A percentile compares a stretch with the other conserved stretches of the same genome.
phyloP scores from a whole-genome alignment of 73 alveolate genomes.

The Tetrahymena elliotti region DNA sequence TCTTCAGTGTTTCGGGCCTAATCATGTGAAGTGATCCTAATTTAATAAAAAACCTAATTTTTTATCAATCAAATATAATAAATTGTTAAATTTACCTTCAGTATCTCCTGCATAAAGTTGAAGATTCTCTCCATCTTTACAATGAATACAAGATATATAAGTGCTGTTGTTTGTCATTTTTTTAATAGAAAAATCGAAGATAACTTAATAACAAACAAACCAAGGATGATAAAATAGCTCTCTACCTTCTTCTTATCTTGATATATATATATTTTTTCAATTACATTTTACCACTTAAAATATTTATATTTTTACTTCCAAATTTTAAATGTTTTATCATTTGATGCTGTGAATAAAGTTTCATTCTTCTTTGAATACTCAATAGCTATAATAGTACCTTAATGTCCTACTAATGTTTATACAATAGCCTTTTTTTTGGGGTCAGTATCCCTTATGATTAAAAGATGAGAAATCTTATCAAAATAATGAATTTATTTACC shows the following conservation, averaged over 20 bases:
- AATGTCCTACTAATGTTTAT: slow-evolving; percentile 29
- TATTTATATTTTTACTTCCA: slow-evolving; percentile 43
- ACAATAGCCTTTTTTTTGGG: slow-evolving; percentile 8
- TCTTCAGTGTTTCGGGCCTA: slow-evolving; percentile 51
- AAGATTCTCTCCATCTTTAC: slow-evolving; percentile 70
- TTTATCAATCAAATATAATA: background rate
- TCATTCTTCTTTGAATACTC: slow-evolving; percentile 51
- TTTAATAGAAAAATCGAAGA: slow-evolving; percentile 67
- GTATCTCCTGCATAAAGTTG: slow-evolving; percentile 81
- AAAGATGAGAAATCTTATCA: background rate
- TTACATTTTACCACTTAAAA: background rate
- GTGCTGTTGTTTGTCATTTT: slow-evolving; percentile 55
- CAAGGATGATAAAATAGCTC: slow-evolving; percentile 84
- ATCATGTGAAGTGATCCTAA: slow-evolving; percentile 58
- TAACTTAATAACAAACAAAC: slow-evolving; percentile 65
- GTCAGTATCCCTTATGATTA: slow-evolving; percentile 7
- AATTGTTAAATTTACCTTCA: slow-evolving; percentile 36
- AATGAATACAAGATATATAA: slow-evolving; percentile 67
- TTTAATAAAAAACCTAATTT: background rate
- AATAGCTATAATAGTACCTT: slow-evolving; percentile 60
- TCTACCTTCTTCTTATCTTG: slow-evolving; percentile 65
- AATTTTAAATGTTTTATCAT: slow-evolving; percentile 70
- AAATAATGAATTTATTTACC: background rate
- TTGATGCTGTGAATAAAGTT: slow-evolving; percentile 57
- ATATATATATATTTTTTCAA: background rate